These are phyloP conservation scores for Sungouiella thailandica DNA, from an alignment of 805 yeast species.

Conservation along the genomic window DNA sequence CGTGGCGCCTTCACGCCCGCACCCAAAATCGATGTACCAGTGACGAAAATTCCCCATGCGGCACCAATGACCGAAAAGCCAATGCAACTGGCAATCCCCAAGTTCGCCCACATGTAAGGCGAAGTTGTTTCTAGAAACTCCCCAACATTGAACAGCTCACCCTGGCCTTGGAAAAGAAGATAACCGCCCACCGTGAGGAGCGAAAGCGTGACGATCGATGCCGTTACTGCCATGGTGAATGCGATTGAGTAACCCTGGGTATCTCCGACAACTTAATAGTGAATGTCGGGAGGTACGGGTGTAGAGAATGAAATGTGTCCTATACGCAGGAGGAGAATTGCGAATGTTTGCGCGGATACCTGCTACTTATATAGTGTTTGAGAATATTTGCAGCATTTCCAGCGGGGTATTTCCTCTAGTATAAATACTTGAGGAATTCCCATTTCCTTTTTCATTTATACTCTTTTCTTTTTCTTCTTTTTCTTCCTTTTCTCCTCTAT, in stretches of 20 bases:
- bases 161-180: slow-evolving; percentile 85
- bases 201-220: slow-evolving; percentile 26
- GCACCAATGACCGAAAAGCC: slow-evolving; percentile 96
- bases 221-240: slow-evolving; percentile 15
- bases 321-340: too few relatives aligned
- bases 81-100: slow-evolving; percentile 87
- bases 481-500: too few relatives aligned
- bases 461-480: too few relatives aligned
- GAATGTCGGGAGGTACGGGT: slow-evolving; percentile 9
- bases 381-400: too few relatives aligned
- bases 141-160: slow-evolving; percentile 89
- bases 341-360: too few relatives aligned
- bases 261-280: slow-evolving; percentile 7
- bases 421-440: too few relatives aligned
- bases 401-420: too few relatives aligned
- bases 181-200: slow-evolving; percentile 43
- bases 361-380: too few relatives aligned
- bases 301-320: too few relatives aligned
- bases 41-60: slow-evolving; percentile 97
- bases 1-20: slow-evolving; percentile 98
- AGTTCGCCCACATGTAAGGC: slow-evolving; percentile 94
- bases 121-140: slow-evolving; percentile 78
- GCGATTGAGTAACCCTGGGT: slow-evolving; percentile 2
- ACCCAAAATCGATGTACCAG: slow-evolving; percentile 91
- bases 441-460: too few relatives aligned